These are phyloP conservation scores for Aphanomyces stellatus DNA, from an alignment of 352 stramenopile genomes.

Conservation along the genomic window DNA sequence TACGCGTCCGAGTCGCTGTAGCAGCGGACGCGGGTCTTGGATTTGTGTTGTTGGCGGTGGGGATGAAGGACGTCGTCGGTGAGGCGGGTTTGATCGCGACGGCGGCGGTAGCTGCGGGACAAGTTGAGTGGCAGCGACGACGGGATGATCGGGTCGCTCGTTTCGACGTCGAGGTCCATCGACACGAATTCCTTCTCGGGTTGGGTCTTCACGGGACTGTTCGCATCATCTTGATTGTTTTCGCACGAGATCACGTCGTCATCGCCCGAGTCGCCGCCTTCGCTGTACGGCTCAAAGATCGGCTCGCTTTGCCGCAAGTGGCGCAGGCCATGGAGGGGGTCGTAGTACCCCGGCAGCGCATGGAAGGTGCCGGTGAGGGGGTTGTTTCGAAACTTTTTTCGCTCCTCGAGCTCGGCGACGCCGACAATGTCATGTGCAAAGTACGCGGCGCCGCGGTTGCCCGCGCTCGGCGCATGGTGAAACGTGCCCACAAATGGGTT, in stretches of 20 bases:
- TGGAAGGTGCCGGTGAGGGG: constrained; percentile 84
- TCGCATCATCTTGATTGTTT: constrained; percentile 2
- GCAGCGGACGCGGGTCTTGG: constrained; percentile 38
- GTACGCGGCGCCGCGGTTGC: constrained; percentile 78
- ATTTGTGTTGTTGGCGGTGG: not conserved
- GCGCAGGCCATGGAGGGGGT: constrained; percentile 69
- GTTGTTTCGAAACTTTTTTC: constrained; percentile 83
- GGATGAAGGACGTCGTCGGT: not conserved
- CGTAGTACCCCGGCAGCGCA: constrained; percentile 77
- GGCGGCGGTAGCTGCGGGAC: constrained; percentile 2
- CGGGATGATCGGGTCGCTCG: not conserved
- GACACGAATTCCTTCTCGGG: constrained; percentile 11
- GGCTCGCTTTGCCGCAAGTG: constrained; percentile 50
- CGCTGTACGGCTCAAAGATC: not conserved
- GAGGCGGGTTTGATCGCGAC: not conserved
- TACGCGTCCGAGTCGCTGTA: constrained; percentile 80
- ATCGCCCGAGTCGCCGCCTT: not conserved
- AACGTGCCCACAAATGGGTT: constrained; percentile 87
- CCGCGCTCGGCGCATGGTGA: constrained; percentile 81
- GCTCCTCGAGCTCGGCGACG: constrained; percentile 82
- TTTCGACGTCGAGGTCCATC: constrained; percentile 10
- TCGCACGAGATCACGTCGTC: not conserved
- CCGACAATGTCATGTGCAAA: constrained; percentile 83
- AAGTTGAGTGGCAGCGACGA: constrained; percentile 1
- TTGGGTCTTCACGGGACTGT: too few species aligned